These are phyloP conservation scores for Pythium grandisporangium DNA, from an alignment of 352 stramenopile genomes.

Conservation along the genomic window DNA sequence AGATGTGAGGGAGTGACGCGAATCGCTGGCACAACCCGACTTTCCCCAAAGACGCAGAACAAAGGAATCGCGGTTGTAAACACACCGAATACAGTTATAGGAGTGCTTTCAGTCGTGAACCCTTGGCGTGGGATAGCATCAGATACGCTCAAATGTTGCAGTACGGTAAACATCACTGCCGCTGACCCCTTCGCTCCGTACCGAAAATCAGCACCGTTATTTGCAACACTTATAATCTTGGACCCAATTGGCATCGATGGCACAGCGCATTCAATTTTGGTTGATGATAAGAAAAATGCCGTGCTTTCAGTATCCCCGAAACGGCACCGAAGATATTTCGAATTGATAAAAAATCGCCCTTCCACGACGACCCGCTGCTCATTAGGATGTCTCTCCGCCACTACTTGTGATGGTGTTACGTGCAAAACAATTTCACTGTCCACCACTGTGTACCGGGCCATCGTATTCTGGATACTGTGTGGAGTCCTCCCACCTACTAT, in stretches of 20 bases:
- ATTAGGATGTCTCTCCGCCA: slow-evolving; percentile 8
- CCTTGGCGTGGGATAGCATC: neutral
- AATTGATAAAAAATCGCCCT: slow-evolving; percentile 45
- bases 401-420: slow-evolving; percentile 16
- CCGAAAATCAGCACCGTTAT: slow-evolving; percentile 49
- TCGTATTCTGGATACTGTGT: no score
- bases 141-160: slow-evolving; percentile 3
- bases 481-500: slow-evolving; percentile 13
- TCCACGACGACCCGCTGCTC: slow-evolving; percentile 16
- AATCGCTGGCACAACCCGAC: slow-evolving; percentile 1
- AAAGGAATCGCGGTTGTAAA: slow-evolving; percentile 4
- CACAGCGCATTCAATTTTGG: slow-evolving; percentile 38
- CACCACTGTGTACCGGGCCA: slow-evolving; percentile 17
- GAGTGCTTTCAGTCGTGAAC: slow-evolving; percentile 1
- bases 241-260: slow-evolving; percentile 30
- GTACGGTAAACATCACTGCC: slow-evolving; percentile 3
- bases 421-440: slow-evolving; percentile 25
- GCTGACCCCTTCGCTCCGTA: neutral
- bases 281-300: slow-evolving; percentile 31
- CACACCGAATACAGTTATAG: slow-evolving; percentile 8
- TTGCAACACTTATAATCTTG: slow-evolving; percentile 34
- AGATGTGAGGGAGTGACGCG: neutral
- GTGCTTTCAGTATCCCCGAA: slow-evolving; percentile 25
- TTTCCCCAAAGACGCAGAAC: neutral
- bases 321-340: slow-evolving; percentile 22